Base-by-base conservation (phyloP, 305 asterid species). In the Fraxinus nigra region DNA sequence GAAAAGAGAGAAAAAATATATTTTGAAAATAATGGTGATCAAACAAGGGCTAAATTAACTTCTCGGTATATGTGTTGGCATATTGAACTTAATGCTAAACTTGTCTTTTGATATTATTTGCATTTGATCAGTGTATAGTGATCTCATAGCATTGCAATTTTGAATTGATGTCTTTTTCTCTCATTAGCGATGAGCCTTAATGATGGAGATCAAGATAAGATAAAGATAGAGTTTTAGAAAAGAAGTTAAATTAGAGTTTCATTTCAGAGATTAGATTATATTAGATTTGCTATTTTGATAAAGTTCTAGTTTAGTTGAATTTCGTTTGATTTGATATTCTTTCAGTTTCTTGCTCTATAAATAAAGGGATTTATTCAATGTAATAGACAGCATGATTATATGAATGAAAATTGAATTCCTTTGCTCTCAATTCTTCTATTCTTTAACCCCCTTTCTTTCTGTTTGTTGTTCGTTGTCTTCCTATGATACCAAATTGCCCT, bases 151-250 rank as follows among this genome's bases (percentile, higher is more conserved):
- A 67, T 74, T 38, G 28, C 69, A 72, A 46, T 46, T 72, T 35
- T 22, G 14, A 59, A 59, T 18, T 59, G 22, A 72, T 26, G 26
- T 70, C 67, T 34, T 77, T 56, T 80, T 22, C n/a, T 22, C 22
- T 80, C 14, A 69, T 75, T 33, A 80, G 30, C 82, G 76, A 79
- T 77, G 13, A 75, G 69, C 78, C 54, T 80, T 37, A 13, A 43
- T 11, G 54, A 43, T 43, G 54, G 54, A 43, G 54, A 13, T 43
- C 54, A 43, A 43, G 54, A 43, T 43, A 43, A 11, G n/a, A 43
- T 43, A 11, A 43, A 43, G 54, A 43, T 43, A 43, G 54, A 43
- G 13, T 43, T 43, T 43, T 43, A 43, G 51, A 40, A 10, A 40
- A 40, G 14, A 40, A 43, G 54, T 43, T 13, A 43, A 43, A 43